Conservation (phyloP, 1,139 yeast genomes). For the Taiozyma sp. region DNA sequence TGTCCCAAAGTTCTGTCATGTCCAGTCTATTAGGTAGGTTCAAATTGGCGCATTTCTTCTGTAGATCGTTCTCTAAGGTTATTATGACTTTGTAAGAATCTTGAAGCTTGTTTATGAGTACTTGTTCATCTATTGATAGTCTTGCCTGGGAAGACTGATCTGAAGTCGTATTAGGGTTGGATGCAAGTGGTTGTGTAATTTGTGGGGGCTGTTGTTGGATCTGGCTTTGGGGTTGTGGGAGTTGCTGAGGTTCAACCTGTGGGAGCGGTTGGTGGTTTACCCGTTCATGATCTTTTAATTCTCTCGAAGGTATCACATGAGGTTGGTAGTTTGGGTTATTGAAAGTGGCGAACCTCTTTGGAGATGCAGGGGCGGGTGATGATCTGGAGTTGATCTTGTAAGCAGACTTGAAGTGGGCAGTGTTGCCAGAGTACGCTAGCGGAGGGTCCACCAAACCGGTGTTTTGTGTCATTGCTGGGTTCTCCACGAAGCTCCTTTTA, state of each 20-base stretch:
- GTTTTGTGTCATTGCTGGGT: neutral
- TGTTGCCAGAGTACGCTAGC: neutral
- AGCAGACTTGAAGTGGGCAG: slow-evolving; percentile 6
- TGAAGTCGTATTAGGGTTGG: neutral
- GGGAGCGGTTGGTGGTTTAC: slow-evolving; percentile 4
- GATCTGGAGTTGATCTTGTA: slow-evolving; percentile 1
- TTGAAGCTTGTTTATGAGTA: slow-evolving; percentile 63
- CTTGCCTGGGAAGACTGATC: slow-evolving; percentile 7
- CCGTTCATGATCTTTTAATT: slow-evolving; percentile 16
- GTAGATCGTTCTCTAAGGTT: slow-evolving; percentile 63
- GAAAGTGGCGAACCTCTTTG: slow-evolving; percentile 1
- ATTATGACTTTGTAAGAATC: slow-evolving; percentile 71
- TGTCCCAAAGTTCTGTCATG: slow-evolving; percentile 61
- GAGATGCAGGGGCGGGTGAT: slow-evolving; percentile 1
- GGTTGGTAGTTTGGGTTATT: slow-evolving; percentile 3
- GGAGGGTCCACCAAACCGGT: neutral
- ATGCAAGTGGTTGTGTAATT: neutral
- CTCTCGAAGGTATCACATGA: slow-evolving; percentile 2
- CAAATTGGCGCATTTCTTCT: slow-evolving; percentile 53
- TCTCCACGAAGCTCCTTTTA: slow-evolving; percentile 12
- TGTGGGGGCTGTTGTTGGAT: neutral
- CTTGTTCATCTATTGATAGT: slow-evolving; percentile 56
- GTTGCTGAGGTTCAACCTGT: slow-evolving; percentile 15
- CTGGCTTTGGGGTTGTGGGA: slow-evolving; percentile 4
- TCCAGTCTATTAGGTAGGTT: slow-evolving; percentile 48